Evolutionary conservation across 2,329 filamentous ascomycete species (phyloP), one percentile per base, ranked within the genome.

Genomic region (Venturiaceae sp.): DNA sequence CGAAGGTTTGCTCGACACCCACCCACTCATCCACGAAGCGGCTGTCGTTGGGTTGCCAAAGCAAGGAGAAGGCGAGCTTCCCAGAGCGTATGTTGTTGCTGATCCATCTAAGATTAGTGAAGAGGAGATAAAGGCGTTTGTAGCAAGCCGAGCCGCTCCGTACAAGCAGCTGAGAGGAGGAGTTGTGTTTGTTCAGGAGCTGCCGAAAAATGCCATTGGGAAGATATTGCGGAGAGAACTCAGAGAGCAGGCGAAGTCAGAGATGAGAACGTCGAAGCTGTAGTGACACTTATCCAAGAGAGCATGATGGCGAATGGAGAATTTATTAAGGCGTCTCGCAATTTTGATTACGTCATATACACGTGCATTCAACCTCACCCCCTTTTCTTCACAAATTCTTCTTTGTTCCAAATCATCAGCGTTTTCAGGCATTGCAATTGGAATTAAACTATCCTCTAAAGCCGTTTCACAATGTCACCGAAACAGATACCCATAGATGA

Each of bases 21-120:
- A 79, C 60, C 67, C 68, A 1, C 60, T 66, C 2, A 68, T 79
- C 3, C 61, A 67, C 1, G 77, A 80, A 63, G 75, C 74, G 0
- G 74, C 74, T 8, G 76, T 80, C 19, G 75, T 79, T 41, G 75
- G 74, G 2, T 66, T 75, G 3, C 56, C 56, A 5, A 19, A 41
- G 21, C 16, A 28, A n/a, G 21, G 30, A 28, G 30, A 34, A 13
- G 47, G 44, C 5, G 74, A 76, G 61, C 66, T 74, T 2, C 74
- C 74, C 0, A 60, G 73, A 30, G 74, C 73, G 14, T 77, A 75
- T 62, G 68, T 77, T 34, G 73, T 76, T 11, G 71, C 66, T 14
- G 68, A 66, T 58, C 53, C 58, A 55, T 8, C 28, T 44, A 53
- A 55, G 65, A 2, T 61, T n/a, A 55, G 32, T 14, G 62, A 65